Base-by-base conservation (phyloP, 441 rosid species). In the Eruca vesicaria region DNA sequence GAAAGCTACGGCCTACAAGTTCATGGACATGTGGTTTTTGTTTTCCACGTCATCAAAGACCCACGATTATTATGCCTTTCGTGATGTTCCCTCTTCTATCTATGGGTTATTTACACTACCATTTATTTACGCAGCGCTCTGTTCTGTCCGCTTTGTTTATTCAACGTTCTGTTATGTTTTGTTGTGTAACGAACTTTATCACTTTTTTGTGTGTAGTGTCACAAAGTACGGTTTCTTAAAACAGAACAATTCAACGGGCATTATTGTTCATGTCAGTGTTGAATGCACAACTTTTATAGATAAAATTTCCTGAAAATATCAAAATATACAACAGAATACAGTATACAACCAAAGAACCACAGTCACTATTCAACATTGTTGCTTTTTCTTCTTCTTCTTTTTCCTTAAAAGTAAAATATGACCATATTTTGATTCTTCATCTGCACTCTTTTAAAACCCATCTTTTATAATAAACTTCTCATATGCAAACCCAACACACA, bases 181-280 rank as follows among this genome's bases (percentile, higher is more conserved):
- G 19, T n/a, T 68, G 50, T 31, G 66, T 16, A 62, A 69, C 65
- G 9, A 75, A 75, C 53, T n/a, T n/a, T n/a, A n/a, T n/a, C n/a
- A n/a, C n/a, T 63, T 31, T 76, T 9, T 9, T 9, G 20, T 20
- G 32, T 57, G 62, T 15, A 23, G 21, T 50, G 73, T 66, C 73
- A 14, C 16, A 50, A 7, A 60, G 36, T 66, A 52, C 65, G 36
- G 41, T 12, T 60, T 41, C 41, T 28, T 33, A 29, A 77, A 60
- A 60, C 80, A 66, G 77, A 77, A 60, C 69, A 72, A 6, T 38
- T 77, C 76, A 77, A 77, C 73, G 76, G 76, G 64, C 76, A 66
- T 28, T 19, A 7, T 59, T 57, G 57, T 53, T 32, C 74, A 68
- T 68, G 74, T 52, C 63, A 45, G 29, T 66, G 41, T 43, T 20